These are phyloP conservation scores for Eucalyptus globulus DNA, from an alignment of 345 rosid genomes.

Conservation along the genomic window DNA sequence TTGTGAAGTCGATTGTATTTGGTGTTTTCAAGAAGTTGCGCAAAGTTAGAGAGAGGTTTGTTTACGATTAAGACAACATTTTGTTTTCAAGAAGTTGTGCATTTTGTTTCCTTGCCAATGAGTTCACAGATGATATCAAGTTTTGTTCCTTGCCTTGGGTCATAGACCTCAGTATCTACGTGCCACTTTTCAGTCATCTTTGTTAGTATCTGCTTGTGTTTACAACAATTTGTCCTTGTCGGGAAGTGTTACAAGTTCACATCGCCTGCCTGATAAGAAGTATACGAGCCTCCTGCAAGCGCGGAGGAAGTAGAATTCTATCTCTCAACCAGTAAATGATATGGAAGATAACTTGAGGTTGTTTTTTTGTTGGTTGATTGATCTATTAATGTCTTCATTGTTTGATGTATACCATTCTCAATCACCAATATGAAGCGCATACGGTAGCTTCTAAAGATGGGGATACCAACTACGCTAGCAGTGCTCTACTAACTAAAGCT, in stretches of 20 bases:
- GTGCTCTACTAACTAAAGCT: not conserved
- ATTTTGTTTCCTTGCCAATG: not conserved
- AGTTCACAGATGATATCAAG: not conserved
- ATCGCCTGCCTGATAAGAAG: not conserved
- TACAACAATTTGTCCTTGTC: not conserved
- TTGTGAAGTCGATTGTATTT: not conserved
- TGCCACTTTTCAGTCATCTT: not conserved
- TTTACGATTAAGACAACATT: not conserved
- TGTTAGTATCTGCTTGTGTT: not conserved
- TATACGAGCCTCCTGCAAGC: not conserved
- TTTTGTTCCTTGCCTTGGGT: not conserved
- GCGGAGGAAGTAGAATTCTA: not conserved
- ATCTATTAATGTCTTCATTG: not conserved
- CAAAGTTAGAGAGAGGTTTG: not conserved
- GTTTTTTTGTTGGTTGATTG: not conserved
- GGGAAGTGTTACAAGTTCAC: not conserved
- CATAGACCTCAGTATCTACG: not conserved
- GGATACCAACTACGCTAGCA: not conserved
- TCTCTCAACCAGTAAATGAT: not conserved
- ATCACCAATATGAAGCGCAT: not conserved
- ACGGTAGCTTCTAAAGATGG: not conserved
- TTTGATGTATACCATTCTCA: not conserved
- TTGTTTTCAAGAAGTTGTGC: not conserved
- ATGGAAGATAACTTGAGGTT: not conserved
- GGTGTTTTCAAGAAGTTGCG: not conserved